Conservation (phyloP, 2,329 filamentous ascomycete genomes). For the Beauveria rudraprayagi region DNA sequence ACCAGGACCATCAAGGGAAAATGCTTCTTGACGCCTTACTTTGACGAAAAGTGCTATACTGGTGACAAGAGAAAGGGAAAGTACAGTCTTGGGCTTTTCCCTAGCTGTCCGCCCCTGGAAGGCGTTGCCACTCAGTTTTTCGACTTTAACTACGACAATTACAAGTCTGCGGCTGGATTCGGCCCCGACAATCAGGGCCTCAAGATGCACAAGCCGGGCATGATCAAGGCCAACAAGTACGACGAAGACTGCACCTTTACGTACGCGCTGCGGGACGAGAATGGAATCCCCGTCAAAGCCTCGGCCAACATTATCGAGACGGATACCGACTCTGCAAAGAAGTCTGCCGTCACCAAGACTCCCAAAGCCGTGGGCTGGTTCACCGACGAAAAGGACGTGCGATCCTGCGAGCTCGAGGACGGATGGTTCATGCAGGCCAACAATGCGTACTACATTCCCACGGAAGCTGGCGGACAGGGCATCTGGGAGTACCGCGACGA, state of each 20-base stretch:
- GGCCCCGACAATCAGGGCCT: background rate
- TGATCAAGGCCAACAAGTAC: background rate
- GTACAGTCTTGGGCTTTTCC: background rate
- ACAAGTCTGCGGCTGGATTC: too few species aligned
- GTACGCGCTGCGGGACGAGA: background rate
- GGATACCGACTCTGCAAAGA: background rate
- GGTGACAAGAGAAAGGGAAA: background rate
- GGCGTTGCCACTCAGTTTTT: background rate
- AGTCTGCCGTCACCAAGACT: background rate
- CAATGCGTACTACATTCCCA: background rate
- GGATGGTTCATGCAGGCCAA: background rate
- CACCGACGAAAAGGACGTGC: accelerated
- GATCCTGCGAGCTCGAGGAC: background rate
- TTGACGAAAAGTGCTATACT: background rate
- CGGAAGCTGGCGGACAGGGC: background rate
- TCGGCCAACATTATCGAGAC: background rate
- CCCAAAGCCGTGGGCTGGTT: background rate
- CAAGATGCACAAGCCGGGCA: background rate
- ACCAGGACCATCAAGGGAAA: background rate
- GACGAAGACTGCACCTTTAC: background rate
- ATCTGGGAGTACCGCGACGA: background rate
- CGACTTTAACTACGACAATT: background rate
- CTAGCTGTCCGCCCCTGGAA: background rate
- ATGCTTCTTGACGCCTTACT: background rate
- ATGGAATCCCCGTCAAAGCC: background rate